Evolutionary conservation across 2,329 filamentous ascomycete species (phyloP).

Genomic region (Phialocephala subalpina): DNA sequence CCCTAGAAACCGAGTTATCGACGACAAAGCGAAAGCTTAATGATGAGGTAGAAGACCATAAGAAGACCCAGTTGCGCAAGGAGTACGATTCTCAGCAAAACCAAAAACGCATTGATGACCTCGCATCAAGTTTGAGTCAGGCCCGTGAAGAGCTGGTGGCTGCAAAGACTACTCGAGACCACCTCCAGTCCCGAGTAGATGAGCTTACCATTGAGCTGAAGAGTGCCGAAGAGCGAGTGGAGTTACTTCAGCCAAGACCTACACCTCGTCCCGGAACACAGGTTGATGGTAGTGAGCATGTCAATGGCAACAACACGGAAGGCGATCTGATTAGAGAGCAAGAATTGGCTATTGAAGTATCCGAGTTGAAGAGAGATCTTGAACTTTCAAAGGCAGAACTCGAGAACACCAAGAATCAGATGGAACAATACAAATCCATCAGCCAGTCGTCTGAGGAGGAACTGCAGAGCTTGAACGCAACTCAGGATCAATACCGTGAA

Average conservation of each 20-base stretch:
- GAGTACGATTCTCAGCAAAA: constrained; percentile 90
- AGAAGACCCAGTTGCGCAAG: constrained; percentile 82
- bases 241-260: constrained; percentile 81
- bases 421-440: constrained; percentile 88
- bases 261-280: constrained; percentile 64
- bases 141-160: constrained; percentile 87
- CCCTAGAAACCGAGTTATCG: constrained; percentile 79
- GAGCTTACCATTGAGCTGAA: constrained; percentile 89
- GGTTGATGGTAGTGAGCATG: constrained; percentile 50
- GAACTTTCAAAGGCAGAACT: constrained; percentile 83
- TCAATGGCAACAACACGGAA: constrained; percentile 54
- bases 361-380: constrained; percentile 86
- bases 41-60: constrained; percentile 83
- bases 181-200: constrained; percentile 87
- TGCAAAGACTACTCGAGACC: constrained; percentile 86
- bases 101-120: constrained; percentile 91
- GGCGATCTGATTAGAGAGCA: constrained; percentile 74
- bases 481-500: constrained; percentile 86
- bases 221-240: constrained; percentile 86
- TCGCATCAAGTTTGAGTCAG: constrained; percentile 80
- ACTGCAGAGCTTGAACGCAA: constrained; percentile 78
- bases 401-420: constrained; percentile 80
- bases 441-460: constrained; percentile 89
- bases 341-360: constrained; percentile 83
- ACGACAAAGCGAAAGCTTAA: constrained; percentile 83